Evolutionary conservation across 129 eudicot genomes (phyloP).

Genomic region (Glebionis coronaria): DNA sequence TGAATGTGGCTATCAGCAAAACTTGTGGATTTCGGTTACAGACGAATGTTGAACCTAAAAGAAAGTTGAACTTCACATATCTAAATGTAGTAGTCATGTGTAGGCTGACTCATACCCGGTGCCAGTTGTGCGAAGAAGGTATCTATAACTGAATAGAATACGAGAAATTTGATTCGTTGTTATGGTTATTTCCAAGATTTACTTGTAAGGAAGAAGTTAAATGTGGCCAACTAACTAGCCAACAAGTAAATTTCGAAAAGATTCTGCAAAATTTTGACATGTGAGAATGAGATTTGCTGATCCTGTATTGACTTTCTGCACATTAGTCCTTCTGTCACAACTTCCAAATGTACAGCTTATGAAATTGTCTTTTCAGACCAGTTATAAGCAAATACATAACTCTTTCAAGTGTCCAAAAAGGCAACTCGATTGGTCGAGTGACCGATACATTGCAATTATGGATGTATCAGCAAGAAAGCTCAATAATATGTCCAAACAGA

Average conservation of each 20-base stretch:
- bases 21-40: too few relatives aligned
- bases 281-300: constrained; percentile 36
- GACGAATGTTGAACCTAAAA: too few relatives aligned
- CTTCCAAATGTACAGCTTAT: constrained; percentile 10
- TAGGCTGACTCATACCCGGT: background rate
- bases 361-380: constrained; percentile 1
- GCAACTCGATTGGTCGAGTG: constrained; percentile 8
- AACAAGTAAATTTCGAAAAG: constrained; percentile 24
- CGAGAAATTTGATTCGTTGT: constrained; percentile 15
- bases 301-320: constrained; percentile 20
- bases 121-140: background rate
- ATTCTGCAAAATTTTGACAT: constrained; percentile 29
- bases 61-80: too few relatives aligned
- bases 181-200: background rate
- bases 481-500: too few relatives aligned
- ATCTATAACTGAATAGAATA: constrained; percentile 1
- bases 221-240: constrained; percentile 26
- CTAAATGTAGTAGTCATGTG: background rate
- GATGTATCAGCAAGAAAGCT: too few relatives aligned
- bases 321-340: constrained; percentile 15
- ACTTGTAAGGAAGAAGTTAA: background rate
- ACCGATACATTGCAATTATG: background rate
- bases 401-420: background rate
- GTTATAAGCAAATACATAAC: background rate
- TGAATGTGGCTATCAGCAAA: too few relatives aligned